phyloP scores from a whole-genome alignment of 306 rosid genomes.

The Pyrus communis region DNA sequence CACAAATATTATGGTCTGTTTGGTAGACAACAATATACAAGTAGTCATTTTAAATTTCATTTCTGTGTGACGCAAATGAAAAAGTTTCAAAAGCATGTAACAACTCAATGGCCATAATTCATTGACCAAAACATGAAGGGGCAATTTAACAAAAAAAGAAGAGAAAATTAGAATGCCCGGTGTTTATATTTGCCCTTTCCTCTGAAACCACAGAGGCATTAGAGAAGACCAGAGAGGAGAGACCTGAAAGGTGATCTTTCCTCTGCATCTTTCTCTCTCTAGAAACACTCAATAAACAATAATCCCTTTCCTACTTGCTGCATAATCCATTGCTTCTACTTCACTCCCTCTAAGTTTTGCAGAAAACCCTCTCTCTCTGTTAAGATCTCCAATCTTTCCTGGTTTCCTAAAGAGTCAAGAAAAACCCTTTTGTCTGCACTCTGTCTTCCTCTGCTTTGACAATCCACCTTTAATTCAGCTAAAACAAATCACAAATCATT shows the following conservation, averaged over 20 bases:
- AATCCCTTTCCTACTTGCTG: background rate
- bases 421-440: constrained; percentile 12
- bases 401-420: background rate
- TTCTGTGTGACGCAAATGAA: background rate
- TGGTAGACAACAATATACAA: background rate
- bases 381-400: background rate
- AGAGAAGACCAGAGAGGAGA: constrained; percentile 31
- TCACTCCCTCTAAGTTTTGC: background rate
- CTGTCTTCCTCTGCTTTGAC: background rate
- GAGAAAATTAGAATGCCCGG: background rate
- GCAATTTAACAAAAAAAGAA: background rate
- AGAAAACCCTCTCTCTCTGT: background rate
- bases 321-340: constrained; percentile 3
- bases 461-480: background rate
- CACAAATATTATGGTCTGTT: background rate
- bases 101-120: background rate
- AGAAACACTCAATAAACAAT: background rate
- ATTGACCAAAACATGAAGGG: background rate
- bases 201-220: constrained; percentile 2
- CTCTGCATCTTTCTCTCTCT: constrained; percentile 8
- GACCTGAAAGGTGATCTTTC: constrained; percentile 14
- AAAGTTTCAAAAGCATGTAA: background rate
- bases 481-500: background rate
- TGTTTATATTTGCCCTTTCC: background rate
- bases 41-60: background rate